Conservation (phyloP, 768 basidiomycete species). For the Fomitopsis pulvina region DNA sequence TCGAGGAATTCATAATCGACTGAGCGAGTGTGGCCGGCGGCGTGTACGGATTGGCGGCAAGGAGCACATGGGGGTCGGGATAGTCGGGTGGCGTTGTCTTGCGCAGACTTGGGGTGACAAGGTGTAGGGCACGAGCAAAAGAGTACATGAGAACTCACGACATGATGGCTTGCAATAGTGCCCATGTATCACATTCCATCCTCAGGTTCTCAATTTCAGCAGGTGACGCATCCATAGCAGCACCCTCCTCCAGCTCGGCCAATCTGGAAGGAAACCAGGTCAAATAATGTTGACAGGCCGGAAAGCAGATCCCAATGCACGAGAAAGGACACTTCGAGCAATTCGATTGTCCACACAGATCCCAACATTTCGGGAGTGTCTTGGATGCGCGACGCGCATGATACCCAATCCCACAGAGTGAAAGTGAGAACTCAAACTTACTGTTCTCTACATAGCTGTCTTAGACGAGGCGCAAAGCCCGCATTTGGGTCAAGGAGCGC, state of each 20-base stretch:
- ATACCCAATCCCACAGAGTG: background rate
- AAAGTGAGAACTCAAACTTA: no score
- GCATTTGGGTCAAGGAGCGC: slow-evolving; percentile 56
- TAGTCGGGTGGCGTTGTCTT: slow-evolving; percentile 49
- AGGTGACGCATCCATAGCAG: slow-evolving; percentile 25
- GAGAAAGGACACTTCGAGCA: no score
- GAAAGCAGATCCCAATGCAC: no score
- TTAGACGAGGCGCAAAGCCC: slow-evolving; percentile 65
- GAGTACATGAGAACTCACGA: slow-evolving; percentile 40
- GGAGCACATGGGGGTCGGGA: slow-evolving; percentile 46
- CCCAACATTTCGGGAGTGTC: no score
- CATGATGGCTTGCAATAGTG: slow-evolving; percentile 68
- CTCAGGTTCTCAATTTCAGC: slow-evolving; percentile 58
- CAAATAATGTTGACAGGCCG: no score
- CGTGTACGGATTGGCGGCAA: slow-evolving; percentile 74
- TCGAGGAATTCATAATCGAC: slow-evolving; percentile 60
- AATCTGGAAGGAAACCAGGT: slow-evolving; percentile 36
- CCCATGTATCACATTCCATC: slow-evolving; percentile 81
- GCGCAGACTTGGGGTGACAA: slow-evolving; percentile 41
- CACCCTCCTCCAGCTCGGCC: slow-evolving; percentile 41
- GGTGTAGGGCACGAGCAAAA: background rate
- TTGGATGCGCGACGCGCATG: slow-evolving; percentile 4
- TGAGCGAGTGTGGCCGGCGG: slow-evolving; percentile 73
- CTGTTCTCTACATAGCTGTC: slow-evolving; percentile 49
- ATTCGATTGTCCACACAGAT: no score